Base-by-base conservation (phyloP, 176 grass and related monocot genomes). In the Rhynchospora tenuis region DNA sequence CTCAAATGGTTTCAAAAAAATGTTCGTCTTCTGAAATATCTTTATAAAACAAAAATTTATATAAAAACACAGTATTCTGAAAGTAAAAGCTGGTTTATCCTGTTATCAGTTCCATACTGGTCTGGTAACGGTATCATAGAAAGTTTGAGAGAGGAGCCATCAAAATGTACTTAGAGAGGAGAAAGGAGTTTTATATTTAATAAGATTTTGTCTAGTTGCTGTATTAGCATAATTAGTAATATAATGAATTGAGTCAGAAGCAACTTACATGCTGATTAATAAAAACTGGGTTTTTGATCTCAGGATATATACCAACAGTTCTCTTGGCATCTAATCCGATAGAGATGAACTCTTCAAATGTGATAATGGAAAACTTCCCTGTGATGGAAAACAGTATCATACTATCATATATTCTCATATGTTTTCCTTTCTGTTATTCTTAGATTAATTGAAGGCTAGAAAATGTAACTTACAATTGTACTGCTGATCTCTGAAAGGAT, bases 271-370 rank as follows among this genome's bases (percentile, higher is more conserved):
- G 92, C 83, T 98, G 92, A 80, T 98, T 98, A 85, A 98, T 95
- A 84, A 89, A 90, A 90, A 98, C 89, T 81, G 95, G 95, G 89
- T 95, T 87, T 83, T 98, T 98, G 11, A 95, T 98, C 84, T 95
- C 92, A 63, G 95, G 95, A 65, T 98, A 95, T 90, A 95, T 98
- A 57, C 95, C 95, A 20, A 98, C 88, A 26, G 90, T 95, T 90
- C 91, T 94, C 50, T 86, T 87, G 3, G 96, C 96, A 87, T 90
- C 88, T 78, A 93, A 75, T 64, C 92, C 92, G 56, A 98, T 87
- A 43, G 87, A 88, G 85, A 98, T 98, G 73, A 88, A 98, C 84
- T 98, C 96, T 84, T 98, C 93, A 87, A 98, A 98, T 44, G 90
- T 95, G 81, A 98, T 93, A 84, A 98, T 98, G 13, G 89, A 83